A percentile compares a stretch with the other conserved stretches of the same genome.
Conservation (phyloP, 345 rosid genomes). For the Melastoma malabathricum region DNA sequence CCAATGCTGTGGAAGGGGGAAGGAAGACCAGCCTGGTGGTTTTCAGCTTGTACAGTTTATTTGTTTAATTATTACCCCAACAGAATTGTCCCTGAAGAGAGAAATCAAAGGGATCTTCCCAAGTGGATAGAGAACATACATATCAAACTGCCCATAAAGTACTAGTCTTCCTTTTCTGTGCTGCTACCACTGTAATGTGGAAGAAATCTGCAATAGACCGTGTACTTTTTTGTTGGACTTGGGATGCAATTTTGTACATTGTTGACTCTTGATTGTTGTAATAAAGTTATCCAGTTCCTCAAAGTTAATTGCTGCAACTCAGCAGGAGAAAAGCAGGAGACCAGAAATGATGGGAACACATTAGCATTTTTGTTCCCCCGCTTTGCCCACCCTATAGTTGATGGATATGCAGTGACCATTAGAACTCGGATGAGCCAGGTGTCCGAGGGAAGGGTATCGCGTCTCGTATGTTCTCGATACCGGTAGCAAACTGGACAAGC, state of each 20-base stretch:
- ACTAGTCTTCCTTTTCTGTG: background rate
- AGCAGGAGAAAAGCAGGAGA: too few relatives aligned
- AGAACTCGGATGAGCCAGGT: slow-evolving; percentile 89
- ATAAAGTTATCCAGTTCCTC: too few relatives aligned
- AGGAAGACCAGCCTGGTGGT: slow-evolving; percentile 16
- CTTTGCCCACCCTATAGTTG: too few relatives aligned
- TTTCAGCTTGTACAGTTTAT: slow-evolving; percentile 39
- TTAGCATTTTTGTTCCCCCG: too few relatives aligned
- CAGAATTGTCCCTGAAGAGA: slow-evolving; percentile 16
- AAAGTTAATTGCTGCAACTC: too few relatives aligned
- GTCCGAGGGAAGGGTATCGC: slow-evolving; percentile 89
- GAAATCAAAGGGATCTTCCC: slow-evolving; percentile 7
- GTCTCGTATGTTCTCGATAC: slow-evolving; percentile 86
- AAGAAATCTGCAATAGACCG: background rate
- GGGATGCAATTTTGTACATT: background rate
- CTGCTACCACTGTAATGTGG: background rate
- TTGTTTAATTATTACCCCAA: slow-evolving; percentile 45
- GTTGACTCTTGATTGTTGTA: too few relatives aligned
- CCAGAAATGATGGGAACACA: too few relatives aligned
- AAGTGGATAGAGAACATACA: slow-evolving; percentile 12
- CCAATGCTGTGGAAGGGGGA: slow-evolving; percentile 13
- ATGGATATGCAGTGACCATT: background rate
- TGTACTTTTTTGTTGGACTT: background rate
- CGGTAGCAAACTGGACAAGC: slow-evolving; percentile 90
- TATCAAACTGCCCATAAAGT: slow-evolving; percentile 9